phyloP scores from a whole-genome alignment of 2,329 filamentous ascomycete species.

The Fusarium solani-melongenae region DNA sequence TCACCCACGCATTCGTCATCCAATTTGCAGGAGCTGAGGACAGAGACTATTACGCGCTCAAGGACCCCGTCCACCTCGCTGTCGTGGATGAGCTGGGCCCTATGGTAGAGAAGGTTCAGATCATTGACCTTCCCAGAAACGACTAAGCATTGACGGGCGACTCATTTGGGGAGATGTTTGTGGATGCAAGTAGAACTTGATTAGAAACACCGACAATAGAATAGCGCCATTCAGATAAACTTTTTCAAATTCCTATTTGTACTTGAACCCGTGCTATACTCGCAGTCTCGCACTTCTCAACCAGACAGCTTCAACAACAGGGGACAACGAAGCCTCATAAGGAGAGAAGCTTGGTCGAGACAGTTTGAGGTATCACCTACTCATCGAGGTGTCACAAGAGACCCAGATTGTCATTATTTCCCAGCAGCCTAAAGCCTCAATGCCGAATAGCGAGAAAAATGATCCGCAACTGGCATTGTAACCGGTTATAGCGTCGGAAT shows the following conservation, averaged over 20 bases:
- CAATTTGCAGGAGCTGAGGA: slow-evolving; percentile 74
- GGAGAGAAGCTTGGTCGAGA: background rate
- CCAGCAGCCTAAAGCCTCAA: background rate
- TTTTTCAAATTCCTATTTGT: background rate
- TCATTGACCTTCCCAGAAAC: slow-evolving; percentile 63
- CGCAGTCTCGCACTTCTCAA: background rate
- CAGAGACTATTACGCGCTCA: slow-evolving; percentile 72
- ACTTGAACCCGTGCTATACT: background rate
- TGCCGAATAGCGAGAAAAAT: background rate
- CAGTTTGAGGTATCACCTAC: background rate
- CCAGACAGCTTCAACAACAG: background rate
- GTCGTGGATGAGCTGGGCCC: slow-evolving; percentile 64
- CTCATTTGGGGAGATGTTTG: background rate
- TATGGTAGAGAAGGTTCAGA: slow-evolving; percentile 62
- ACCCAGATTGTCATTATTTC: background rate
- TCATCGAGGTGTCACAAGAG: background rate
- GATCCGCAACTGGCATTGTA: background rate
- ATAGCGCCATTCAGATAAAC: background rate
- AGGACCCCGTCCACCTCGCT: slow-evolving; percentile 71
- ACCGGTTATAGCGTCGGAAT: background rate
- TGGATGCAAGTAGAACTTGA: background rate
- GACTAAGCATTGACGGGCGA: background rate
- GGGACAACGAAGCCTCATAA: background rate
- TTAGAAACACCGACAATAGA: background rate
- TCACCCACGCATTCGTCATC: background rate